Evolutionary conservation across 2,329 filamentous ascomycete species (phyloP), one percentile per base, ranked within the genome.

Genomic region (Knoxdaviesia capensis): DNA sequence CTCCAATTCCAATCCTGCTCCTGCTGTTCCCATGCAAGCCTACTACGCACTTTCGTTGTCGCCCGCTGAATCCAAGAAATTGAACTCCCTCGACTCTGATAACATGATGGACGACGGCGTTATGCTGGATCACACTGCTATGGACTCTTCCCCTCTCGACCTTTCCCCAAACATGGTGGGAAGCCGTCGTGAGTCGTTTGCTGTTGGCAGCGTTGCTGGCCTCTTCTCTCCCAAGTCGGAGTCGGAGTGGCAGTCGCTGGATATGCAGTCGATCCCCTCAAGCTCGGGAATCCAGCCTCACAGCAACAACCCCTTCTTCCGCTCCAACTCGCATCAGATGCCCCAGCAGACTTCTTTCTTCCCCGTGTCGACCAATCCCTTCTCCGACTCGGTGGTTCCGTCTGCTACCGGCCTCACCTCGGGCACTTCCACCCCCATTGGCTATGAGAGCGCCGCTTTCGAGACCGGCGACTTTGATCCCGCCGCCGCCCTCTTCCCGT

Each of bases 401-500:
- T 11, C 43, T 28, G 64, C 74, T 40, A 68, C 77, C 55, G 69
- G 74, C 50, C 69, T 68, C 41, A 66, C 64, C 51, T 81, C 80
- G 30, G 80, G 75, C 41, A 73, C 82, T 47, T 79, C 75, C 57
- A 88, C 83, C 6, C 80, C 81, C 10, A 74, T 85, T 46, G 65
- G 74, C 42, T 55, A 58, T 38, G 78, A 82, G 51, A 70, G 75
- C 40, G 58, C 75, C 33, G 60, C 20, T 20, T 20, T 20, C 20
- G 20, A 20, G 20, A 20, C 69, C 35, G 54, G 64, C 38, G 70
- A 73, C 28, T 77, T 69, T 51, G 71, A 77, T 49, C 56, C 63
- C 51, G 58, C 63, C 49, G 54, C 63, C 35, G 61, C 66, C 46
- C 56, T 75, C 51, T 75, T 75, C 55, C 67, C 68, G 48, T 55